Percentiles rank a stretch among this genome's conserved stretches.
phyloP scores from a whole-genome alignment of 129 eudicot species.

The Heracleum sosnowskyi region DNA sequence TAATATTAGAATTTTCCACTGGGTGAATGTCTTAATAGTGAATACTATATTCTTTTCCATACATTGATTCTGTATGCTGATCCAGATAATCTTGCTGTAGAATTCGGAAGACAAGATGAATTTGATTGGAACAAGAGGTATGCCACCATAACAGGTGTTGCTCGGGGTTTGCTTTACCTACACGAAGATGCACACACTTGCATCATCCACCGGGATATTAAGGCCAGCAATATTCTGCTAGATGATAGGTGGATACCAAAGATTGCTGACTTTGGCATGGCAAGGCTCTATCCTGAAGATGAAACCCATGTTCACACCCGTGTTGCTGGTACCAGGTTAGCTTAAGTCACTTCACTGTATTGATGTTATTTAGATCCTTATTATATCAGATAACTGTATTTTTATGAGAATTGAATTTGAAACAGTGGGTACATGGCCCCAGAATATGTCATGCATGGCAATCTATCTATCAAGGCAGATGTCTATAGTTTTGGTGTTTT shows the following conservation, averaged over 20 bases:
- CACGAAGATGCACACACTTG: slow-evolving; percentile 65
- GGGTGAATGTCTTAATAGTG: not conserved
- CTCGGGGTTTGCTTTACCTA: slow-evolving; percentile 71
- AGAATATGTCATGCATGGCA: slow-evolving; percentile 66
- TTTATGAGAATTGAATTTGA: not conserved
- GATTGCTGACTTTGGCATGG: slow-evolving; percentile 92
- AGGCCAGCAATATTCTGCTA: slow-evolving; percentile 76
- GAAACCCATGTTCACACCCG: slow-evolving; percentile 75
- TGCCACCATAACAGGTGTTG: slow-evolving; percentile 52
- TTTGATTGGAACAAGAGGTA: slow-evolving; percentile 66
- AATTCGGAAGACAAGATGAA: slow-evolving; percentile 29
- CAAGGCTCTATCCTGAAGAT: slow-evolving; percentile 61
- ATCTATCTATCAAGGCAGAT: slow-evolving; percentile 61
- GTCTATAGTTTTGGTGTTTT: slow-evolving; percentile 84
- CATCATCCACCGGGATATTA: slow-evolving; percentile 82
- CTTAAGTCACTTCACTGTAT: not conserved
- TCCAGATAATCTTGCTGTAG: slow-evolving; percentile 23
- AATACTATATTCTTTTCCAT: no score
- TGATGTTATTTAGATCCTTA: not conserved
- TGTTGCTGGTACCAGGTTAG: slow-evolving; percentile 86
- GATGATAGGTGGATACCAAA: slow-evolving; percentile 83
- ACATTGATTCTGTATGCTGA: not conserved
- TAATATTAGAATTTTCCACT: not conserved
- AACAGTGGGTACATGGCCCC: slow-evolving; percentile 92
- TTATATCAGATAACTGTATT: not conserved